Conservation (phyloP, 1,284 basidiomycete genomes). For the Megacollybia platyphylla region DNA sequence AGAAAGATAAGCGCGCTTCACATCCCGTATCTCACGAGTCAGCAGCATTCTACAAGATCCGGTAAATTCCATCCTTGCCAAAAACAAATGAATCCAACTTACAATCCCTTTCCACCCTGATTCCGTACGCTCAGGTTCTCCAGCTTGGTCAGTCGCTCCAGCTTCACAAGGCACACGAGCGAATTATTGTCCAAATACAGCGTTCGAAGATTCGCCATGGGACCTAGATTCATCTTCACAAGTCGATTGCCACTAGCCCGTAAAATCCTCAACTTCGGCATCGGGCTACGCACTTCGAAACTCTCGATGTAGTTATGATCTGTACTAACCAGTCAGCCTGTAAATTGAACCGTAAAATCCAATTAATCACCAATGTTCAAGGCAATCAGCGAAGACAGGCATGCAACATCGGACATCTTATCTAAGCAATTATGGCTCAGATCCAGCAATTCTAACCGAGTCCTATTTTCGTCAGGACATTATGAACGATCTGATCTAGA, state of each 20-base stretch:
- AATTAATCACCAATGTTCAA: slow-evolving; percentile 68
- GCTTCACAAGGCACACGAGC: slow-evolving; percentile 41
- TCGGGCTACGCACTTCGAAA: slow-evolving; percentile 35
- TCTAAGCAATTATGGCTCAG: slow-evolving; percentile 68
- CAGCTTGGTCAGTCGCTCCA: slow-evolving; percentile 51
- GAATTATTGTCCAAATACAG: slow-evolving; percentile 88
- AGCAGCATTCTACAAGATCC: slow-evolving; percentile 32
- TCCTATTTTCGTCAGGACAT: slow-evolving; percentile 37
- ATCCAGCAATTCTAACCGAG: slow-evolving; percentile 74
- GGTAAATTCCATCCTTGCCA: not conserved
- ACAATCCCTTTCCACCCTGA: slow-evolving; percentile 68
- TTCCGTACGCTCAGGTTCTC: slow-evolving; percentile 90
- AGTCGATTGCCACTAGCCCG: slow-evolving; percentile 80
- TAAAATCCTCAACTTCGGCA: slow-evolving; percentile 72
- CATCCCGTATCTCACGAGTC: slow-evolving; percentile 71
- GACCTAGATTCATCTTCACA: slow-evolving; percentile 51
- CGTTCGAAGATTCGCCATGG: slow-evolving; percentile 70
- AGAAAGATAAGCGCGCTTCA: slow-evolving; percentile 89
- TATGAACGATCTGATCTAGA: slow-evolving; percentile 47
- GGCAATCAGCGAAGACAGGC: slow-evolving; percentile 50
- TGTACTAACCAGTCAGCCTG: slow-evolving; percentile 17
- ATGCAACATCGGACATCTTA: slow-evolving; percentile 46
- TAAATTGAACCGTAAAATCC: not conserved
- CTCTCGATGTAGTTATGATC: slow-evolving; percentile 61
- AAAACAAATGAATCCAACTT: slow-evolving; percentile 19